Base-by-base conservation (phyloP, 2,329 filamentous ascomycete species). In the Penicillium freii region DNA sequence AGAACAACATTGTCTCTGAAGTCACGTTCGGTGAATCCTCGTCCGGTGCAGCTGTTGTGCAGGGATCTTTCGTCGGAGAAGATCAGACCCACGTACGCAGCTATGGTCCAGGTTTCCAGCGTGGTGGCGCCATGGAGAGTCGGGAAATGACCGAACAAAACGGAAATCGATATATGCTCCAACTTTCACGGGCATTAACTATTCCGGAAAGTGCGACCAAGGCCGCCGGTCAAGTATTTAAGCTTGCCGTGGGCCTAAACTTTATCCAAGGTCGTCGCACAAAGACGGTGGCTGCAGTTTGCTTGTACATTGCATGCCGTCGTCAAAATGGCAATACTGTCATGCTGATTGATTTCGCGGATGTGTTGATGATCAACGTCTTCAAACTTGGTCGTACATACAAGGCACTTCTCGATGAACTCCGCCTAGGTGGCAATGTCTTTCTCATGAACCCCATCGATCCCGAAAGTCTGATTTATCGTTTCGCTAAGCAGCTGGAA, bases 281-380 rank as follows among this genome's bases (percentile, higher is more conserved):
- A 48, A 86, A 89, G 61, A 91, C 89, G 52, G 92, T 97, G 10
- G 89, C 90, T 29, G 91, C 91, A n/a, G 90, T 95, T 29, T 93
- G 90, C 70, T 81, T 99, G 31, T 99, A 97, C 66, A 88, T 91
- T 54, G 91, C 91, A 15, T 96, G 91, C 70, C 87, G 94, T 60
- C 85, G 88, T 53, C 86, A 90, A 60, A 84, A 85, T 43, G 87
- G 87, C 25, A 96, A 94, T 71, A 89, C 88, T 42, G 82, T 94
- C 64, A 92, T 99, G 88, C 82, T 99, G 43, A 97, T 99, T 72
- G 94, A 99, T 72, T 86, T 99, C 70, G 91, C 94, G 13, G 94
- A 99, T 71, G 82, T 93, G 42, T 77, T 87, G n/a, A 79, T 80
- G 71, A 85, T 94, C 71, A 96, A 97, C 66, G 93, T 99, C 25